A percentile compares a stretch with the other conserved stretches of the same genome.
Conservation (phyloP, 2,329 filamentous ascomycete species). For the Grosmannia penicillata region DNA sequence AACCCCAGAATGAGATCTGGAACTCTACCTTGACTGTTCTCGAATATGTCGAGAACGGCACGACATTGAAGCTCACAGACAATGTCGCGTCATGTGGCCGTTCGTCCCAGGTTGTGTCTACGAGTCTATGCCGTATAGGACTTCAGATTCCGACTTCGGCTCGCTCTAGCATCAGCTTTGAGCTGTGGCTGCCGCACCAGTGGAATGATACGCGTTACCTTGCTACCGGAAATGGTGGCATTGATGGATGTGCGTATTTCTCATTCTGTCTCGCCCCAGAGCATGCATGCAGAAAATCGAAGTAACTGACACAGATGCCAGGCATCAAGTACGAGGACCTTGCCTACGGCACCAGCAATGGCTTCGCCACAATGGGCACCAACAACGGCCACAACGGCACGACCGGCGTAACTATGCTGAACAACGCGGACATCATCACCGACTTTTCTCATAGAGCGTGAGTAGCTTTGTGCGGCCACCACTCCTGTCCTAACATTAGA, state of each 20-base stretch:
- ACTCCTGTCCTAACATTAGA: neutral
- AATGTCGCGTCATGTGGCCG: constrained; percentile 6
- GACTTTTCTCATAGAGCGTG: constrained; percentile 22
- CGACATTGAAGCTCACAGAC: constrained; percentile 4
- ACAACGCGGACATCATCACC: constrained; percentile 20
- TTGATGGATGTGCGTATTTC: constrained; percentile 24
- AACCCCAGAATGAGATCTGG: neutral
- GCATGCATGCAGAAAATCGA: neutral
- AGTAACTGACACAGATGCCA: neutral
- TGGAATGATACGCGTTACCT: constrained; percentile 30
- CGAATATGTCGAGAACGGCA: constrained; percentile 2
- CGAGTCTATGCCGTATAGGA: constrained; percentile 15
- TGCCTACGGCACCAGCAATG: constrained; percentile 25
- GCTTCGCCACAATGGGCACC: constrained; percentile 31
- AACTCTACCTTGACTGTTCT: constrained; percentile 2
- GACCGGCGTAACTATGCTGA: constrained; percentile 15
- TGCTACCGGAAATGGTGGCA: constrained; percentile 31
- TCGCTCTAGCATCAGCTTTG: constrained; percentile 27
- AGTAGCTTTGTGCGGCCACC: neutral
- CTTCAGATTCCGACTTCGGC: constrained; percentile 16
- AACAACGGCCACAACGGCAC: constrained; percentile 37
- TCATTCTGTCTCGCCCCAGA: neutral
- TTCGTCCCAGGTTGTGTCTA: constrained; percentile 1
- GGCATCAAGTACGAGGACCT: constrained; percentile 30
- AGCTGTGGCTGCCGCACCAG: constrained; percentile 30